Base-by-base conservation (phyloP, 371 early-diverging fungal species). In the Apophysomyces trapeziformis region DNA sequence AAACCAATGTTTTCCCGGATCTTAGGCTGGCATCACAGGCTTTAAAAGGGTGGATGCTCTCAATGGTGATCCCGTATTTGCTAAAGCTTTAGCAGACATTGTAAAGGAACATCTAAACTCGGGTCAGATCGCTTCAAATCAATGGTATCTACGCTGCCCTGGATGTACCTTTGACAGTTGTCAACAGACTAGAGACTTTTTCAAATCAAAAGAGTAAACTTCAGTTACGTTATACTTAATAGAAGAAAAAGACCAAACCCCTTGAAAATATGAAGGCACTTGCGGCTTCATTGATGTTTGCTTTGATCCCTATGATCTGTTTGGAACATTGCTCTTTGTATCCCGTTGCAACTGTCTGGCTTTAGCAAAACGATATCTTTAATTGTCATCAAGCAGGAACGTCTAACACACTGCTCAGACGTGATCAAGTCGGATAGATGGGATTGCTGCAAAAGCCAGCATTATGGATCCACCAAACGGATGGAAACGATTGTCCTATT, bases 31-130 rank as follows among this genome's bases (percentile, higher is more conserved):
- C 1, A 80, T 97, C 26, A 88, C 88, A 18, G 93, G 93, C 21
- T 90, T 90, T 72, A 92, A 89, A 63, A 89, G 97, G 18, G 92
- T 90, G 13, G 96, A 95, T 73, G 93, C 96, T 8, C 81, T 97
- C 50, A 98, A 98, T 68, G 97, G 90, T 73, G 87, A 91, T 57
- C 93, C 94, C 0, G 69, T 90, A 0, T 98, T 98, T 77, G 90
- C 95, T 16, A 81, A 90, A 44, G 94, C 95, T 1, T 82, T 98
- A 85, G 96, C 93, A 9, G 90, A 93, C 66, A 82, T 97, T 21
- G 94, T 96, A 14, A 88, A 89, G 64, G 81, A 80, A 32, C 96
- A 96, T 76, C 72, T 98, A 14, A 83, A 85, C 14, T 71, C 75
- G 2, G 79, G 81, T 1, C 68, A 76, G 58, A 60, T 80, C 3